Percentiles rank a stretch among this genome's conserved stretches.
Conservation (phyloP, 352 stramenopile genomes). For the Phytophthora constricta region DNA sequence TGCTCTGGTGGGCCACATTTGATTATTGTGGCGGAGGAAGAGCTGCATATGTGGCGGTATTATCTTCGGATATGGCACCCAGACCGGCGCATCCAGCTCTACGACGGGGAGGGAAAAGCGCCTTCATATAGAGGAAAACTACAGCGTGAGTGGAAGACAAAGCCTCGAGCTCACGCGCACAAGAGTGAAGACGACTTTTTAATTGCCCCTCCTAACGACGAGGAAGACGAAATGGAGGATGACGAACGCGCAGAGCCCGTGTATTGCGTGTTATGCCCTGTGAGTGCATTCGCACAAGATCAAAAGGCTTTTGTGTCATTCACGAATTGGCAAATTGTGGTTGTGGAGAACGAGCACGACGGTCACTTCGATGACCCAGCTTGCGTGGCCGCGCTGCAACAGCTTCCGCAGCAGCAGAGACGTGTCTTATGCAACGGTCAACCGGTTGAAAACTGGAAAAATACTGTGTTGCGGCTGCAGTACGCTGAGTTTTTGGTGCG, state of each 20-base stretch:
- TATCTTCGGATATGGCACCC: slow-evolving; percentile 67
- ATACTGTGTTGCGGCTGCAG: slow-evolving; percentile 38
- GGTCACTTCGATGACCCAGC: slow-evolving; percentile 48
- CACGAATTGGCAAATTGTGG: slow-evolving; percentile 67
- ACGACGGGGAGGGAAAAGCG: slow-evolving; percentile 38
- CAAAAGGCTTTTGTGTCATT: slow-evolving; percentile 53
- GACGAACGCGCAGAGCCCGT: slow-evolving; percentile 56
- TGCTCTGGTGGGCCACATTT: slow-evolving; percentile 58
- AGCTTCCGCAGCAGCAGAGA: slow-evolving; percentile 54
- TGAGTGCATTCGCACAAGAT: slow-evolving; percentile 63
- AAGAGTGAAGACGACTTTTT: slow-evolving; percentile 42
- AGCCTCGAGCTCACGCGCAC: slow-evolving; percentile 26
- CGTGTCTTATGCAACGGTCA: slow-evolving; percentile 72
- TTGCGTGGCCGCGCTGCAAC: slow-evolving; percentile 48
- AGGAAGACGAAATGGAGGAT: slow-evolving; percentile 56
- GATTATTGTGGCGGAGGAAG: slow-evolving; percentile 75
- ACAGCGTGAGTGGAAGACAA: slow-evolving; percentile 63
- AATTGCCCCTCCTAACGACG: slow-evolving; percentile 31
- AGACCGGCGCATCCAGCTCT: slow-evolving; percentile 67
- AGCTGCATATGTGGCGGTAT: slow-evolving; percentile 85
- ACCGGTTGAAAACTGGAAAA: slow-evolving; percentile 68
- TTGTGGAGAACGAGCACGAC: slow-evolving; percentile 78
- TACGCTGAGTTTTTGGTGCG: slow-evolving; percentile 63
- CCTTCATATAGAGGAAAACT: slow-evolving; percentile 45
- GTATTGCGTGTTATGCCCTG: slow-evolving; percentile 71